These are phyloP conservation scores for Pyrus communis DNA, from an alignment of 306 rosid species.

Conservation along the genomic window DNA sequence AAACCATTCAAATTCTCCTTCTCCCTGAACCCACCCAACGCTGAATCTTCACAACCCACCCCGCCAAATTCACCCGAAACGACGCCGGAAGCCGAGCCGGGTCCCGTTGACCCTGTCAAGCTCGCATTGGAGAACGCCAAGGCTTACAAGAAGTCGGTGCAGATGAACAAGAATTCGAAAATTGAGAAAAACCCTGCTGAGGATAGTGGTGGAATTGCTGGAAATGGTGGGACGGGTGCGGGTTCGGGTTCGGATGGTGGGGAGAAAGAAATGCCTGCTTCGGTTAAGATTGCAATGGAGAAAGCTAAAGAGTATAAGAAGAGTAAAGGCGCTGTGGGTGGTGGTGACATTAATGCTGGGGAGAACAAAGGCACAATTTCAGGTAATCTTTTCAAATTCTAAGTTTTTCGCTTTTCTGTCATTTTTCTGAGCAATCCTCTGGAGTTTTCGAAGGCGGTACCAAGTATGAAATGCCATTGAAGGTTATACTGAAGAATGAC, in stretches of 20 bases:
- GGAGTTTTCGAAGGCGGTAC: not conserved
- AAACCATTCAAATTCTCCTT: conserved; percentile 32
- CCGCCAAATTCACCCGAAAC: conserved; percentile 23
- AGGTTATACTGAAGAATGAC: not conserved
- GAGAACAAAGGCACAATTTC: conserved; percentile 5
- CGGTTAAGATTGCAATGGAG: conserved; percentile 53
- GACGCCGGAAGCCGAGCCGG: conserved; percentile 13
- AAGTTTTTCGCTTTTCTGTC: not conserved
- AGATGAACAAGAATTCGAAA: conserved; percentile 18
- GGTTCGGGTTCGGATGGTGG: conserved; percentile 7
- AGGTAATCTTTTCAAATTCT: conserved; percentile 21
- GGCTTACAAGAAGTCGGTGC: conserved; percentile 36
- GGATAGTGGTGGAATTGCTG: conserved; percentile 14
- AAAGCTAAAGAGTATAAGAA: conserved; percentile 47
- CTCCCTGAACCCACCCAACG: conserved; percentile 25
- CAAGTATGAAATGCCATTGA: not conserved
- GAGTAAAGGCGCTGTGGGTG: conserved; percentile 19
- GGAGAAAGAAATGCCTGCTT: conserved; percentile 33
- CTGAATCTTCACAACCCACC: conserved; percentile 31
- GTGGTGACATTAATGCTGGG: not conserved
- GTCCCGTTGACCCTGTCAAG: conserved; percentile 47
- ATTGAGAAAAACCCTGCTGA: conserved; percentile 20
- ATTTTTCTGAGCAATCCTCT: not conserved
- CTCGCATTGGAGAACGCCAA: conserved; percentile 59
- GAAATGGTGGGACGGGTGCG: conserved; percentile 1